phyloP scores from a whole-genome alignment of 352 stramenopile genomes.

The Pythium aphanidermatum region DNA sequence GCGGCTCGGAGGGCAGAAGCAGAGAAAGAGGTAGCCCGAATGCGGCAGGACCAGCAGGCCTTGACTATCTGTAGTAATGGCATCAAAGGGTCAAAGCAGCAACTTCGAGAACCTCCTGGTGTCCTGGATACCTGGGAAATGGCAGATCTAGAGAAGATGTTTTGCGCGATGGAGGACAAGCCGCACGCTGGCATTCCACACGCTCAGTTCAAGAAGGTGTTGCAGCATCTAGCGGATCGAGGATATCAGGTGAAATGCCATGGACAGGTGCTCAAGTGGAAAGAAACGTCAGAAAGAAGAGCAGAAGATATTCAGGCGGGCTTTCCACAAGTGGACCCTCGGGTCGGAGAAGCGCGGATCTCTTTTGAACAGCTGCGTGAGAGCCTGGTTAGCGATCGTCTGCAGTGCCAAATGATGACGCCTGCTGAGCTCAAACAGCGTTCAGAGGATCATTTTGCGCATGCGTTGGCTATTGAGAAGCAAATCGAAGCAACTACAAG shows the following conservation, averaged over 20 bases:
- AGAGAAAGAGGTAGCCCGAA: slow-evolving; percentile 36
- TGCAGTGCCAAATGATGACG: slow-evolving; percentile 12
- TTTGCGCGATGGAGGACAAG: slow-evolving; percentile 35
- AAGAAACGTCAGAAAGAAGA: neutral
- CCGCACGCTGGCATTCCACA: slow-evolving; percentile 1
- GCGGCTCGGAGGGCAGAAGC: slow-evolving; percentile 23
- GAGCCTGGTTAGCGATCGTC: slow-evolving; percentile 1
- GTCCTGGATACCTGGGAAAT: slow-evolving; percentile 48
- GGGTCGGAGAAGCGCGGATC: neutral
- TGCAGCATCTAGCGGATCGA: slow-evolving; percentile 10
- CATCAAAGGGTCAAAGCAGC: no score
- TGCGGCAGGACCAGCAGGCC: slow-evolving; percentile 29
- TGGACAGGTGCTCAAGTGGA: neutral
- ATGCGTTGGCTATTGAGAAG: slow-evolving; percentile 12
- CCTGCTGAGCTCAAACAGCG: slow-evolving; percentile 2
- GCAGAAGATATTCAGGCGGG: no score
- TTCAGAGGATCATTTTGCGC: slow-evolving; percentile 17
- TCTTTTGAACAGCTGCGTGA: slow-evolving; percentile 10
- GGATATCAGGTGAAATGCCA: slow-evolving; percentile 5
- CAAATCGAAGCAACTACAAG: no score
- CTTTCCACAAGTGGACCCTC: no score
- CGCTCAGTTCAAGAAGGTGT: neutral
- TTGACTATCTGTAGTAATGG: no score
- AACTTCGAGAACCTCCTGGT: no score
- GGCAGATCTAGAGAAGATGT: slow-evolving; percentile 40